A percentile compares a stretch with the other conserved stretches of the same genome.
These are phyloP conservation scores for Vanrija sp. DNA, from an alignment of 1,284 basidiomycete genomes.

Conservation along the genomic window DNA sequence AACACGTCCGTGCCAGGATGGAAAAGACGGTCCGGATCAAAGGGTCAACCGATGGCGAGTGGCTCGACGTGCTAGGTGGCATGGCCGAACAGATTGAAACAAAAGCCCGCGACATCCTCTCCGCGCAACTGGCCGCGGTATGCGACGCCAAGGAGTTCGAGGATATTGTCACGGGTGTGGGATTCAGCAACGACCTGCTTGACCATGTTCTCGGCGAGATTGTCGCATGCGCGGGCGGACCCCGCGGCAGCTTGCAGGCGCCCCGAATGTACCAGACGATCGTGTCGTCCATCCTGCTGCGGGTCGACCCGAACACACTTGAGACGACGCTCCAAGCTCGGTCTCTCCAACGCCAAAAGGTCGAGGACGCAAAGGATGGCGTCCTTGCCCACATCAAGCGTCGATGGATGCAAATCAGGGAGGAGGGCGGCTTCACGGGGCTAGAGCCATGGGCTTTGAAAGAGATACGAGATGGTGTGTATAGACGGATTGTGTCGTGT, in stretches of 20 bases:
- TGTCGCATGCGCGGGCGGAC: slow-evolving; percentile 50
- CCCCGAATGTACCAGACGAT: slow-evolving; percentile 68
- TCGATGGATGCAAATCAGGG: slow-evolving; percentile 69
- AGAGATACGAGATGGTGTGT: slow-evolving; percentile 77
- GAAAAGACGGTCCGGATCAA: slow-evolving; percentile 30
- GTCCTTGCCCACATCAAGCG: slow-evolving; percentile 55
- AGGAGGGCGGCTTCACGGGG: slow-evolving; percentile 71
- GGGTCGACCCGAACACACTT: slow-evolving; percentile 60
- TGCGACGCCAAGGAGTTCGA: slow-evolving; percentile 67
- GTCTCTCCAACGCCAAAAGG: slow-evolving; percentile 60
- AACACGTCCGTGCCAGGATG: slow-evolving; percentile 27
- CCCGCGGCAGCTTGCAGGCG: slow-evolving; percentile 60
- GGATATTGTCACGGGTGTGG: slow-evolving; percentile 65
- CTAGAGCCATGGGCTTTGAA: slow-evolving; percentile 81
- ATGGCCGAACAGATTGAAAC: slow-evolving; percentile 62
- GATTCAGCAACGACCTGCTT: slow-evolving; percentile 65
- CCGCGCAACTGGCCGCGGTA: slow-evolving; percentile 57
- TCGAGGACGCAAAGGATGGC: slow-evolving; percentile 68
- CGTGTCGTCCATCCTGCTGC: slow-evolving; percentile 67
- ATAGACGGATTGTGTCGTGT: slow-evolving; percentile 7
- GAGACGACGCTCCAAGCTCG: slow-evolving; percentile 62
- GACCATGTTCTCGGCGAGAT: slow-evolving; percentile 66
- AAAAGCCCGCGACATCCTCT: slow-evolving; percentile 61
- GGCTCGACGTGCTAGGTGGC: slow-evolving; percentile 63
- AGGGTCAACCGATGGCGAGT: slow-evolving; percentile 55